phyloP scores from a whole-genome alignment of 306 rosid species.

The Chamaecrista fasciculata region DNA sequence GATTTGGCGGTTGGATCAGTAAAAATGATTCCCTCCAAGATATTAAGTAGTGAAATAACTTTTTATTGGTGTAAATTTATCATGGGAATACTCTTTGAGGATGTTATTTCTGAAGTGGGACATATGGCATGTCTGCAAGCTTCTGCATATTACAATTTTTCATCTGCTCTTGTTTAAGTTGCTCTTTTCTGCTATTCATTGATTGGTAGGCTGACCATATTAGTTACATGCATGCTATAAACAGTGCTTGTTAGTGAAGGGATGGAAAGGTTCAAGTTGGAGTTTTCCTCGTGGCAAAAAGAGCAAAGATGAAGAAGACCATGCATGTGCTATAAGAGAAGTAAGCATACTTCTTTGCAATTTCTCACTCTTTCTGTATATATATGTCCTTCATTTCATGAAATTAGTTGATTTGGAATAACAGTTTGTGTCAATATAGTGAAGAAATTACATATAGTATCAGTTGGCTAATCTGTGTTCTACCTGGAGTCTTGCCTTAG shows the following conservation, averaged over 20 bases:
- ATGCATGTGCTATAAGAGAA: slow-evolving; percentile 95
- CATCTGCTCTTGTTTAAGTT: background rate
- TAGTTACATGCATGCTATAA: slow-evolving; percentile 32
- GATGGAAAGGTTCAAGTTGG: slow-evolving; percentile 99
- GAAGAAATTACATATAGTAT: background rate
- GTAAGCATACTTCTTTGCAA: slow-evolving; percentile 44
- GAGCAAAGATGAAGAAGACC: slow-evolving; percentile 97
- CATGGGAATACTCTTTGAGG: background rate
- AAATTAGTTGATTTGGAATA: background rate
- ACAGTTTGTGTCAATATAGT: slow-evolving; percentile 6
- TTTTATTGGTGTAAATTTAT: too few relatives aligned
- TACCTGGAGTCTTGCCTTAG: slow-evolving; percentile 14
- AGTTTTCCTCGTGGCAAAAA: slow-evolving; percentile 99
- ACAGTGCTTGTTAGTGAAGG: slow-evolving; percentile 95
- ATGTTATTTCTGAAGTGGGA: background rate
- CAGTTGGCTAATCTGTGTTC: background rate
- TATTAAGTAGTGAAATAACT: too few relatives aligned
- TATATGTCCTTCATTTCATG: slow-evolving; percentile 8
- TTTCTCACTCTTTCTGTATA: background rate
- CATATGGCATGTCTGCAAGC: background rate
- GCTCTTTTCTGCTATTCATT: slow-evolving; percentile 1
- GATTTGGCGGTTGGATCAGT: too few relatives aligned
- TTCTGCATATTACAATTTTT: background rate
- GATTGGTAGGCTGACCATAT: slow-evolving; percentile 18
- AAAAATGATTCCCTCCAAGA: too few relatives aligned